Evolutionary conservation across 2,329 filamentous ascomycete species (phyloP).

Genomic region (Aspergillus aculeatus): DNA sequence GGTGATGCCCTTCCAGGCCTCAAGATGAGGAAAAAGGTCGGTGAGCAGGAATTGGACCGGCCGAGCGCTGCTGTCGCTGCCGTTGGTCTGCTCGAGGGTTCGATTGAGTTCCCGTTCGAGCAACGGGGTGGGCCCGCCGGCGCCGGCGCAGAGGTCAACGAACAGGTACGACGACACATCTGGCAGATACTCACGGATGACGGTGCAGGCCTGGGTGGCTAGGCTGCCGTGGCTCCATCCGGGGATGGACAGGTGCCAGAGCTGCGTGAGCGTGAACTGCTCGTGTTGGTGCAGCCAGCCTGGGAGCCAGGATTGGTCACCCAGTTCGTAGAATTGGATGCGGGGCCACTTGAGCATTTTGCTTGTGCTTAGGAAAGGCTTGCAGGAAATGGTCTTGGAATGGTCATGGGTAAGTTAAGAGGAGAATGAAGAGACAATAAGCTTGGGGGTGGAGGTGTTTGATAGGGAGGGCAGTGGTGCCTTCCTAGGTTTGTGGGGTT

Average conservation of each 20-base stretch:
- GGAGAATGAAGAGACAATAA: too few species aligned
- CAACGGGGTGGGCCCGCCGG: conserved; percentile 66
- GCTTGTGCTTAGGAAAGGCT: too few species aligned
- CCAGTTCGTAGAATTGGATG: conserved; percentile 51
- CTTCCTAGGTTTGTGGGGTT: too few species aligned
- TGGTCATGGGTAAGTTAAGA: too few species aligned
- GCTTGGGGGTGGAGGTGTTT: too few species aligned
- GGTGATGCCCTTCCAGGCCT: conserved; percentile 58
- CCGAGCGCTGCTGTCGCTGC: conserved; percentile 7
- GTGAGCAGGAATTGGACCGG: conserved; percentile 62
- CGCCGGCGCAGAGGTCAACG: conserved; percentile 75
- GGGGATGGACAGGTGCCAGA: conserved; percentile 24
- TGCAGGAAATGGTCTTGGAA: rapidly evolving
- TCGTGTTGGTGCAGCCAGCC: conserved; percentile 59
- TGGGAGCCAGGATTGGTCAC: conserved; percentile 66
- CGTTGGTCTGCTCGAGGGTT: conserved; percentile 20
- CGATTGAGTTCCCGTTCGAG: conserved; percentile 62
- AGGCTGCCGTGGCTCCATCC: conserved; percentile 17
- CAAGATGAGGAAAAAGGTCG: conserved; percentile 64
- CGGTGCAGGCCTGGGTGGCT: conserved; percentile 15
- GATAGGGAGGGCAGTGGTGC: too few species aligned
- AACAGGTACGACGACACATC: conserved; percentile 58
- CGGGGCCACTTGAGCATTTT: conserved; percentile 10
- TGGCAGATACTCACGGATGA: conserved; percentile 38
- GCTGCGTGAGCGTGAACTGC: conserved; percentile 22